Evolutionary conservation across 2,329 filamentous ascomycete genomes (phyloP).

Genomic region (Talaromyces sp.): DNA sequence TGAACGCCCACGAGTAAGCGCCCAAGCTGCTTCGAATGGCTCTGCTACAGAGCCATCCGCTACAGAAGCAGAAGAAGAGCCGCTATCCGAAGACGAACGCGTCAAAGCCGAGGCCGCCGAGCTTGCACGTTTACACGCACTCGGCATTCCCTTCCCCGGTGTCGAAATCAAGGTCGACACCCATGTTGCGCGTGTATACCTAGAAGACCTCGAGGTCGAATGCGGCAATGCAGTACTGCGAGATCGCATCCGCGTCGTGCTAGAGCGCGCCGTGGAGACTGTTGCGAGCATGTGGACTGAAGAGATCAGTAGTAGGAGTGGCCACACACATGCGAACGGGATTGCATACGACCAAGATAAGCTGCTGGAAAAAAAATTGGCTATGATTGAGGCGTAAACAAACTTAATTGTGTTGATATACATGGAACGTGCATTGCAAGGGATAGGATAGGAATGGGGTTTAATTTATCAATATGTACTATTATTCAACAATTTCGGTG

Average conservation of each 20-base stretch:
- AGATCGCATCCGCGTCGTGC: conserved; percentile 81
- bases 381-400: conserved; percentile 9
- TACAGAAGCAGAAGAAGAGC: conserved; percentile 33
- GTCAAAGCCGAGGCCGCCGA: conserved; percentile 61
- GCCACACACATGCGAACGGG: conserved; percentile 1
- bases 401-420: background rate
- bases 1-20: conserved; percentile 51
- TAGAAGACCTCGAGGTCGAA: conserved; percentile 88
- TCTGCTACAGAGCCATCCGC: conserved; percentile 20
- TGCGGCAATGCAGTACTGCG: conserved; percentile 72
- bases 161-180: conserved; percentile 84
- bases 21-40: conserved; percentile 15
- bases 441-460: background rate
- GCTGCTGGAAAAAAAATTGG: conserved; percentile 9
- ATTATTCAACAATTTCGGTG: background rate
- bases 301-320: conserved; percentile 9
- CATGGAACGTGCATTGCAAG: background rate
- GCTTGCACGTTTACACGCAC: conserved; percentile 70
- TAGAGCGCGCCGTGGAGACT: conserved; percentile 84
- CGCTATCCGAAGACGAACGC: conserved; percentile 48
- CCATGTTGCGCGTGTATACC: conserved; percentile 81
- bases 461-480: background rate
- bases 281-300: conserved; percentile 64
- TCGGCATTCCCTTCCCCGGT: conserved; percentile 88
- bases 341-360: background rate